phyloP scores from a whole-genome alignment of 1,284 basidiomycete genomes.

The Mycosarcoma mackinlayi region DNA sequence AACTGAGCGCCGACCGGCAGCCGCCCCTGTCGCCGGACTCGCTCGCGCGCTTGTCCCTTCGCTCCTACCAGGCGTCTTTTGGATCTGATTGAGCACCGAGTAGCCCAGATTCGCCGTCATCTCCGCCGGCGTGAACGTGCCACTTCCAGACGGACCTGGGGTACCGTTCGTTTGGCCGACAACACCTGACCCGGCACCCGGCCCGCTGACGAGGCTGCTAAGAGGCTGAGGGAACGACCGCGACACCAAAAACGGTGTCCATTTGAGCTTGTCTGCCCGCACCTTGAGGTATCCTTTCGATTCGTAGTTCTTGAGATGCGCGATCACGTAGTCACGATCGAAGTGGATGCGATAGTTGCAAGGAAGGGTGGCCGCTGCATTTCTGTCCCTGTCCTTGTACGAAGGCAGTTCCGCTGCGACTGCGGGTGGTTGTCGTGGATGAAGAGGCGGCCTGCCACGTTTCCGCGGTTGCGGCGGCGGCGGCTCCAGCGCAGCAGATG shows the following conservation, averaged over 20 bases:
- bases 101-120: conserved; percentile 47
- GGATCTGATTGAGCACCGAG: conserved; percentile 34
- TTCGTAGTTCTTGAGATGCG: conserved; percentile 79
- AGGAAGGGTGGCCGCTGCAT: conserved; percentile 73
- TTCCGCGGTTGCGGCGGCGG: conserved; percentile 31
- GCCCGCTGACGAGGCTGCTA: conserved; percentile 7
- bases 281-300: conserved; percentile 83
- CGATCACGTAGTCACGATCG: conserved; percentile 77
- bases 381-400: conserved; percentile 66
- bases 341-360: conserved; percentile 81
- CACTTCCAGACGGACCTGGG: conserved; percentile 26
- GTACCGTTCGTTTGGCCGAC: conserved; percentile 22
- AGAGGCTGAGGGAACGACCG: conserved; percentile 68
- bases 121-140: conserved; percentile 33
- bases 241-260: conserved; percentile 89
- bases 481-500: conserved; percentile 1
- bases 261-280: conserved; percentile 86
- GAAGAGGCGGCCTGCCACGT: conserved; percentile 34
- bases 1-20: conserved; percentile 9
- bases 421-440: conserved; percentile 21
- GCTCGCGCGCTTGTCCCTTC: conserved; percentile 18
- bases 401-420: conserved; percentile 24
- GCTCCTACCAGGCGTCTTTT: conserved; percentile 30
- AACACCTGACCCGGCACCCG: conserved; percentile 1
- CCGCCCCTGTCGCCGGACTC: conserved; percentile 25